Percentiles rank a stretch among this genome's conserved stretches.
Evolutionary conservation across 495 filamentous ascomycete species (phyloP).

Genomic region (Hypoxylon trugodes): DNA sequence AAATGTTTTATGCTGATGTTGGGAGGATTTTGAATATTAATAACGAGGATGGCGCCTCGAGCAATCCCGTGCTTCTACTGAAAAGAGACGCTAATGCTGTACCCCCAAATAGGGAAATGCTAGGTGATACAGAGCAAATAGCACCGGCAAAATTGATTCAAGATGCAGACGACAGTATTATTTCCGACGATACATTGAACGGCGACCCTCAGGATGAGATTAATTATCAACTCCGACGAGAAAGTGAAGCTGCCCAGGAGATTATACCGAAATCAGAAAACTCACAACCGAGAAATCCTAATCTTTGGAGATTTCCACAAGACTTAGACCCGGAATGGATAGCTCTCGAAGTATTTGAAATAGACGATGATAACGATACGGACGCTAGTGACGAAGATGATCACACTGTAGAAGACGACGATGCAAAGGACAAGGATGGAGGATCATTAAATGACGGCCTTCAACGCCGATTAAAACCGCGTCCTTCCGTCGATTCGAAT

Average conservation of each 20-base stretch:
- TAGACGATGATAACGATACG: conserved; percentile 59
- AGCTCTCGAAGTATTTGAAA: conserved; percentile 86
- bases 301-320: conserved; percentile 73
- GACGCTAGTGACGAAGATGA: conserved; percentile 45
- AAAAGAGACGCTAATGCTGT: conserved; percentile 83
- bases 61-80: conserved; percentile 85
- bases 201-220: conserved; percentile 66
- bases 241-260: conserved; percentile 39
- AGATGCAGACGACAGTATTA: conserved; percentile 15
- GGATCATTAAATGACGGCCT: neutral
- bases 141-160: conserved; percentile 17
- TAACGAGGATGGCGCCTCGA: conserved; percentile 74
- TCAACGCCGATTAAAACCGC: conserved; percentile 25
- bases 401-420: conserved; percentile 37
- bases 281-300: conserved; percentile 4
- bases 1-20: conserved; percentile 97
- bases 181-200: conserved; percentile 18
- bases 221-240: conserved; percentile 70
- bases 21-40: conserved; percentile 93
- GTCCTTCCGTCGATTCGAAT: conserved; percentile 48
- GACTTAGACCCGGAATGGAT: conserved; percentile 95
- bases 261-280: neutral
- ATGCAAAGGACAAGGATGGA: conserved; percentile 32
- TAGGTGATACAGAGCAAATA: neutral
- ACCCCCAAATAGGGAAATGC: conserved; percentile 62